Percentiles rank a stretch among this genome's conserved stretches.
Conservation (phyloP, 2,329 filamentous ascomycete species). For the Xylariaceae sp. region DNA sequence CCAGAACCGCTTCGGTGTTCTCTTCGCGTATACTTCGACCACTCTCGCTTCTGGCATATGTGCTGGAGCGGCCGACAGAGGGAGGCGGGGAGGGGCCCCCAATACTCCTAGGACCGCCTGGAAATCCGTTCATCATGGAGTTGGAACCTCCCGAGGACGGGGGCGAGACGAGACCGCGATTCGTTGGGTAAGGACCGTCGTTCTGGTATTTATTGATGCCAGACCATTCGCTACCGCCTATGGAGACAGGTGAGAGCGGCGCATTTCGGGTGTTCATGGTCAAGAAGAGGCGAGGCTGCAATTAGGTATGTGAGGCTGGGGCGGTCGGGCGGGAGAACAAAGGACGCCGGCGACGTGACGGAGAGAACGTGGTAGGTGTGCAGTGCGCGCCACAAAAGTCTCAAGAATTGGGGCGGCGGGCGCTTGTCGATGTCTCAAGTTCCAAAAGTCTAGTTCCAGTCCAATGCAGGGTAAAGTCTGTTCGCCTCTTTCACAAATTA, state of each 20-base stretch:
- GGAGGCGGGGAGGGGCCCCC: constrained; percentile 78
- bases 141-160: constrained; percentile 62
- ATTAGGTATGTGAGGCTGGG: constrained; percentile 11
- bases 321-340: constrained; percentile 13
- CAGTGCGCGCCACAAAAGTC: not conserved
- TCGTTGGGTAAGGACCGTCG: constrained; percentile 49
- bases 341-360: constrained; percentile 3
- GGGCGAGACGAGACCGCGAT: constrained; percentile 60
- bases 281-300: constrained; percentile 3
- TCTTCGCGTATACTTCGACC: constrained; percentile 59
- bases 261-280: constrained; percentile 71
- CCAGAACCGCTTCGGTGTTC: constrained; percentile 57
- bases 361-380: not conserved
- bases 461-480: not conserved
- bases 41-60: constrained; percentile 65
- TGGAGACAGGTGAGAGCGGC: constrained; percentile 76
- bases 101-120: constrained; percentile 50
- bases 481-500: no score
- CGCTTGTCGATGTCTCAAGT: constrained; percentile 10
- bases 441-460: constrained; percentile 7
- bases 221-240: constrained; percentile 81
- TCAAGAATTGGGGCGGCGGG: constrained; percentile 15
- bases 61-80: constrained; percentile 81
- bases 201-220: constrained; percentile 63
- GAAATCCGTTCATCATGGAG: constrained; percentile 58